Evolutionary conservation across 495 filamentous ascomycete species (phyloP).

Genomic region (Cudoniella acicularis): DNA sequence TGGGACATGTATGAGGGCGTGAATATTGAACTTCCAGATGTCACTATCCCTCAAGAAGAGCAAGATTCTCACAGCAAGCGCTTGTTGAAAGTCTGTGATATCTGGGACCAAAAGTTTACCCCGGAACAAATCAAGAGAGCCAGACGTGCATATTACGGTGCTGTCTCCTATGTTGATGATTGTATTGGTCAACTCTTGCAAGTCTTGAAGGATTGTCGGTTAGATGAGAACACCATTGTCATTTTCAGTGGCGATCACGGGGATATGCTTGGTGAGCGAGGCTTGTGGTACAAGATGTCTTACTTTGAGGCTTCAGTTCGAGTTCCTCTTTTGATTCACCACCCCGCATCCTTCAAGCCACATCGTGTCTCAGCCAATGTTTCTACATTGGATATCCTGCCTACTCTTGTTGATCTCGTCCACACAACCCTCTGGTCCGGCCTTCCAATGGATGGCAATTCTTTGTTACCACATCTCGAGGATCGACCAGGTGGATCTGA

Average conservation of each 20-base stretch:
- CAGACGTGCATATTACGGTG: constrained; percentile 81
- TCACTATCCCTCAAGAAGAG: constrained; percentile 67
- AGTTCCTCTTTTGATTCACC: constrained; percentile 74
- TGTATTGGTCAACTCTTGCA: constrained; percentile 75
- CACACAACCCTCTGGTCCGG: constrained; percentile 56
- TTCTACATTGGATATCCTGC: constrained; percentile 79
- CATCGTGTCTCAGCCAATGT: constrained; percentile 71
- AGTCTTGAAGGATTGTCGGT: constrained; percentile 66
- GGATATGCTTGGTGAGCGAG: constrained; percentile 88
- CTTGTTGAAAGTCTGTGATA: constrained; percentile 74
- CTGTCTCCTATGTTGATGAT: constrained; percentile 85
- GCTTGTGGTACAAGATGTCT: constrained; percentile 93
- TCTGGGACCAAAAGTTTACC: constrained; percentile 70
- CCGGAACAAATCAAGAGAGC: constrained; percentile 77
- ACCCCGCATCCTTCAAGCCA: constrained; percentile 64
- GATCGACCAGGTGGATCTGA: constrained; percentile 49
- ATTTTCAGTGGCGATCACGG: constrained; percentile 88
- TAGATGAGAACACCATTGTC: constrained; percentile 78
- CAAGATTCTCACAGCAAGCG: constrained; percentile 81
- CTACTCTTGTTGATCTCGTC: constrained; percentile 78
- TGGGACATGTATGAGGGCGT: constrained; percentile 86
- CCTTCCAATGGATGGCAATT: constrained; percentile 74
- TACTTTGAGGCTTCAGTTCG: constrained; percentile 83
- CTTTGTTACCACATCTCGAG: constrained; percentile 65
- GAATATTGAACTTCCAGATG: constrained; percentile 77